phyloP scores from a whole-genome alignment of 495 filamentous ascomycete genomes.

The Cercophora samala region DNA sequence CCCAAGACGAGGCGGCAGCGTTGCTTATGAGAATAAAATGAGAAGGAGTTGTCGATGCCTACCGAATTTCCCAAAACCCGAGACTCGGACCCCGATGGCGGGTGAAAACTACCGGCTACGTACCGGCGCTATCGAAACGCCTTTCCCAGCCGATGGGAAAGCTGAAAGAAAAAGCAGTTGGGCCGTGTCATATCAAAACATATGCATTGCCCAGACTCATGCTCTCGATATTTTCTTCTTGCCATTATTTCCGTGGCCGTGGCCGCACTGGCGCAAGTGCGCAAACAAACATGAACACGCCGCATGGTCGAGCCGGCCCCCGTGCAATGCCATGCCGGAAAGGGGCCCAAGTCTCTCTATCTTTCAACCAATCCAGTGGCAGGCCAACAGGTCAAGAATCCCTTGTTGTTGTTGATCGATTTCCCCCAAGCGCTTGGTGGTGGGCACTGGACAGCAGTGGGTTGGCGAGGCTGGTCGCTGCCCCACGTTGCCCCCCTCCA shows the following conservation, averaged over 20 bases:
- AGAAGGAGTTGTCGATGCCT: background rate
- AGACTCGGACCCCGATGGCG: background rate
- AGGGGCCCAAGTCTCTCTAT: background rate
- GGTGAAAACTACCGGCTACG: background rate
- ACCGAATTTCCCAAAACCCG: background rate
- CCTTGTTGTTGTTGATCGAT: background rate
- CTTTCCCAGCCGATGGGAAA: slow-evolving; percentile 1
- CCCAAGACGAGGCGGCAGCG: background rate
- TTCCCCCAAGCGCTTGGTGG: background rate
- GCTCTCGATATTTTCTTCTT: background rate
- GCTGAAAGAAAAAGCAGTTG: background rate
- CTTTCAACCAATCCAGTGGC: background rate
- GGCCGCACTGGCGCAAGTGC: background rate
- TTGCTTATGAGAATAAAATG: background rate
- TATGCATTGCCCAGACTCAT: background rate
- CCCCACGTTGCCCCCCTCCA: background rate
- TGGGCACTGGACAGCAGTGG: background rate
- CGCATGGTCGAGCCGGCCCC: slow-evolving; percentile 1
- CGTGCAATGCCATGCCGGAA: background rate
- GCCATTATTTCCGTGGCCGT: background rate
- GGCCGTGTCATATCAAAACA: background rate
- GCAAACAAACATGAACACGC: background rate
- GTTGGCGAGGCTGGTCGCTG: background rate
- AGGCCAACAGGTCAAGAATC: no score
- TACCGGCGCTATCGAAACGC: background rate